phyloP scores from a whole-genome alignment of 2,329 filamentous ascomycete genomes.

The Ascochyta lentis region DNA sequence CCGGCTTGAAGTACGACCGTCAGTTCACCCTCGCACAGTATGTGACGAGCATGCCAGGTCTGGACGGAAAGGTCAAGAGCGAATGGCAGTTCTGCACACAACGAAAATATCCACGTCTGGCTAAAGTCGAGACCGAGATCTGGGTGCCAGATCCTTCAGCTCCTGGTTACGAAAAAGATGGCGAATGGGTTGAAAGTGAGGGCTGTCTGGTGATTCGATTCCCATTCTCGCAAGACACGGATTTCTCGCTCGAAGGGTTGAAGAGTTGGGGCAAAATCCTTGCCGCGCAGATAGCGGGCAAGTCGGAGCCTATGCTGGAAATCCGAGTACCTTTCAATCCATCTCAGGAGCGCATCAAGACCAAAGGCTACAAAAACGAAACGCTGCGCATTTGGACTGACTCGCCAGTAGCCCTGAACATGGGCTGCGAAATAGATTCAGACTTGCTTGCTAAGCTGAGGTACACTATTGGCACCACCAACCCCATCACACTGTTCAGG shows the following conservation, averaged over 20 bases:
- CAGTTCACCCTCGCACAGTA: constrained; percentile 82
- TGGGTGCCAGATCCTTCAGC: constrained; percentile 72
- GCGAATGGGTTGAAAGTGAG: constrained; percentile 59
- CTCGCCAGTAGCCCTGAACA: constrained; percentile 55
- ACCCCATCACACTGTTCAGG: constrained; percentile 72
- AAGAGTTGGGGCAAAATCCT: constrained; percentile 43
- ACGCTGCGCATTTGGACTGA: constrained; percentile 72
- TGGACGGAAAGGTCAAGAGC: constrained; percentile 50
- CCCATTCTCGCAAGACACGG: constrained; percentile 55
- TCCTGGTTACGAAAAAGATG: constrained; percentile 57
- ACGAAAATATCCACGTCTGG: constrained; percentile 72
- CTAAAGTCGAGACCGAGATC: constrained; percentile 70
- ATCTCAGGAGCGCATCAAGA: constrained; percentile 62
- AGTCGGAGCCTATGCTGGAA: constrained; percentile 65
- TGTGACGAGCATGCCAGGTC: constrained; percentile 50
- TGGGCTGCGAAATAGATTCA: constrained; percentile 52
- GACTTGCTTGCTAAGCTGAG: constrained; percentile 69
- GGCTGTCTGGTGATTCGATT: constrained; percentile 72
- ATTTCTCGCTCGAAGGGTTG: constrained; percentile 42
- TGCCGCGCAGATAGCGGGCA: constrained; percentile 41
- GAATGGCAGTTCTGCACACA: constrained; percentile 76
- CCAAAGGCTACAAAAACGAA: constrained; percentile 65
- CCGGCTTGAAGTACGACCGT: constrained; percentile 78
- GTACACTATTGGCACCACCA: constrained; percentile 70
- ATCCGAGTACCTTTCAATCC: constrained; percentile 73